A percentile compares a stretch with the other conserved stretches of the same genome.
Conservation (phyloP, 1,284 basidiomycete genomes). For the Trametes sp. region DNA sequence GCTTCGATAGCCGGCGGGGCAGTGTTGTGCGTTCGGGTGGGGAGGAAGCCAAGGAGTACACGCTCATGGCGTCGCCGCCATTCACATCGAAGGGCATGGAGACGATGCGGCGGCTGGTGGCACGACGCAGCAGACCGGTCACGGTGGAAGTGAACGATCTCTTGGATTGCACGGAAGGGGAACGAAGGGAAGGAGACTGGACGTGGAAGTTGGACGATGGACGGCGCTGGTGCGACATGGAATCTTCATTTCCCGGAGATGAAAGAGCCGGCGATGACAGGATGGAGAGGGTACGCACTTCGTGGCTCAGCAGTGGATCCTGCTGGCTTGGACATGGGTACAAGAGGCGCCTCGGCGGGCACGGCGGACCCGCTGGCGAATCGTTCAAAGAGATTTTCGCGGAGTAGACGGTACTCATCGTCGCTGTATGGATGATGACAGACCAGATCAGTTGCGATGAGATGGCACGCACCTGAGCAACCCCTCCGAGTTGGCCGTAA, state of each 20-base stretch:
- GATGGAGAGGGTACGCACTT: slow-evolving; percentile 28
- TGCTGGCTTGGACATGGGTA: slow-evolving; percentile 52
- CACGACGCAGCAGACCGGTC: slow-evolving; percentile 65
- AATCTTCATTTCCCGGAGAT: slow-evolving; percentile 28
- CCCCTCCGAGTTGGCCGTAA: slow-evolving; percentile 78
- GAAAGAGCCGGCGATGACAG: neutral
- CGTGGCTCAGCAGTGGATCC: slow-evolving; percentile 31
- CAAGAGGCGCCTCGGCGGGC: slow-evolving; percentile 66
- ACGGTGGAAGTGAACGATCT: slow-evolving; percentile 66
- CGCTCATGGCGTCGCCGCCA: slow-evolving; percentile 58
- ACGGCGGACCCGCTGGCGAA: slow-evolving; percentile 63
- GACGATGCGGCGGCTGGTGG: slow-evolving; percentile 55
- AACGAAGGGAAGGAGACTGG: slow-evolving; percentile 49
- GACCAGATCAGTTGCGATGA: neutral
- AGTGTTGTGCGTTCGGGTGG: slow-evolving; percentile 49
- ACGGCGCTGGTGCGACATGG: slow-evolving; percentile 45
- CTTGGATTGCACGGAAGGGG: slow-evolving; percentile 68
- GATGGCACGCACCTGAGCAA: slow-evolving; percentile 67
- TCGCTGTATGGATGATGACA: slow-evolving; percentile 53
- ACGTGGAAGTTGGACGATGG: slow-evolving; percentile 60
- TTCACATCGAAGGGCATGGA: slow-evolving; percentile 51
- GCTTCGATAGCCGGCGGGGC: slow-evolving; percentile 52
- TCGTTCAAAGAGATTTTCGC: slow-evolving; percentile 79
- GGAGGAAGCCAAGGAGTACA: slow-evolving; percentile 57
- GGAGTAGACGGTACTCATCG: slow-evolving; percentile 79